phyloP scores from a whole-genome alignment of 2,329 filamentous ascomycete genomes.

The Graphilbum sp. region DNA sequence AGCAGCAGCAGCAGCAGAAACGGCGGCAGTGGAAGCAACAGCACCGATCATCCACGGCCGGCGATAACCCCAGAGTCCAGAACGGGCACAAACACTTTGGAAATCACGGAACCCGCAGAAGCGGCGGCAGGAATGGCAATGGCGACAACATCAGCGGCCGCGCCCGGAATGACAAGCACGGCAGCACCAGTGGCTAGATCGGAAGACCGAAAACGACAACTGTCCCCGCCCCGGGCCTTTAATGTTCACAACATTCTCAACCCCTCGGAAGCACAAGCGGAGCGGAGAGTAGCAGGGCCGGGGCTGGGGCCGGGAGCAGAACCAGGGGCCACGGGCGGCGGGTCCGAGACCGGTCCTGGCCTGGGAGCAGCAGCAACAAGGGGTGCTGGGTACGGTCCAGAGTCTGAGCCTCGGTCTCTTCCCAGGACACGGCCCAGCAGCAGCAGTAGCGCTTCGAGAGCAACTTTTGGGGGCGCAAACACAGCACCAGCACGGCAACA shows the following conservation, averaged over 20 bases:
- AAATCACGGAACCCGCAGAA: no score
- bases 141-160: neutral
- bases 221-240: slow-evolving; percentile 17
- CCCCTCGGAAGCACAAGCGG: slow-evolving; percentile 16
- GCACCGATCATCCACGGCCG: neutral
- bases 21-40: neutral
- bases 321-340: slow-evolving; percentile 1
- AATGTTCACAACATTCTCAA: slow-evolving; percentile 29
- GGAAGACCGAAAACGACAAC: slow-evolving; percentile 11
- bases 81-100: no score
- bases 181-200: no score
- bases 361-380: neutral
- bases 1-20: no score
- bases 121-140: neutral
- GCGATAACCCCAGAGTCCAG: no score
- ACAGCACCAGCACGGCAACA: no score
- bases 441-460: slow-evolving; percentile 2
- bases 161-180: neutral
- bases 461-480: no score
- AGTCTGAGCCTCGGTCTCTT: slow-evolving; percentile 6
- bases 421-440: slow-evolving; percentile 6
- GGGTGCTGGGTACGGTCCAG: neutral
- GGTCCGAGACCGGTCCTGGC: neutral
- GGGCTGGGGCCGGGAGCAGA: neutral
- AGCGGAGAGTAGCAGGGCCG: neutral